Conservation (phyloP, 1,284 basidiomycete genomes). For the Boletellus deceptivus region DNA sequence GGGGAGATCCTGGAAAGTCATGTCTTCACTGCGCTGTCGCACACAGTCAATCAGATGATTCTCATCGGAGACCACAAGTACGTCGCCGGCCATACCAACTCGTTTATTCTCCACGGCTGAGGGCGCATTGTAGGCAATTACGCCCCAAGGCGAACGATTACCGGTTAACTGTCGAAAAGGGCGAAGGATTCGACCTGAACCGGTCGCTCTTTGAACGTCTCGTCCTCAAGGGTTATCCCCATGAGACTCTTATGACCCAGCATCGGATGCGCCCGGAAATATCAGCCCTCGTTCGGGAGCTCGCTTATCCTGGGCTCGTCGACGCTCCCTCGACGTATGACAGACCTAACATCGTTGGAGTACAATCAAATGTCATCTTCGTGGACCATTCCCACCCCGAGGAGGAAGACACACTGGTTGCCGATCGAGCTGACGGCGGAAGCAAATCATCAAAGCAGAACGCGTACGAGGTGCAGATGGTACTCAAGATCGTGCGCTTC, state of each 20-base stretch:
- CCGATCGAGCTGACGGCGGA: conserved; percentile 43
- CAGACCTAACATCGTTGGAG: conserved; percentile 41
- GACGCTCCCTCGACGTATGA: conserved; percentile 48
- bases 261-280: conserved; percentile 72
- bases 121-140: too few species aligned
- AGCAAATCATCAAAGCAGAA: conserved; percentile 58
- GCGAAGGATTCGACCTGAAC: conserved; percentile 61
- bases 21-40: conserved; percentile 52
- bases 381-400: conserved; percentile 56
- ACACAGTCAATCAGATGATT: conserved; percentile 48
- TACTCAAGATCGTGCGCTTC: conserved; percentile 62
- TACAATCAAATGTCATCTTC: conserved; percentile 42
- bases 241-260: conserved; percentile 50
- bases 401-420: conserved; percentile 36
- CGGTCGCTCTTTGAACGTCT: conserved; percentile 37
- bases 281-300: conserved; percentile 50
- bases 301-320: conserved; percentile 61
- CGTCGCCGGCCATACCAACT: conserved; percentile 16
- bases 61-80: conserved; percentile 63
- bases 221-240: conserved; percentile 48
- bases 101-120: too few species aligned
- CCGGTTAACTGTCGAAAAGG: conserved; percentile 57
- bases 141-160: conserved; percentile 58
- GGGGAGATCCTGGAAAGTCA: conserved; percentile 70
- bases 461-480: conserved; percentile 53